Percentiles rank a stretch among this genome's conserved stretches.
Conservation (phyloP, 768 basidiomycete genomes). For the Tephrocybe sp. region DNA sequence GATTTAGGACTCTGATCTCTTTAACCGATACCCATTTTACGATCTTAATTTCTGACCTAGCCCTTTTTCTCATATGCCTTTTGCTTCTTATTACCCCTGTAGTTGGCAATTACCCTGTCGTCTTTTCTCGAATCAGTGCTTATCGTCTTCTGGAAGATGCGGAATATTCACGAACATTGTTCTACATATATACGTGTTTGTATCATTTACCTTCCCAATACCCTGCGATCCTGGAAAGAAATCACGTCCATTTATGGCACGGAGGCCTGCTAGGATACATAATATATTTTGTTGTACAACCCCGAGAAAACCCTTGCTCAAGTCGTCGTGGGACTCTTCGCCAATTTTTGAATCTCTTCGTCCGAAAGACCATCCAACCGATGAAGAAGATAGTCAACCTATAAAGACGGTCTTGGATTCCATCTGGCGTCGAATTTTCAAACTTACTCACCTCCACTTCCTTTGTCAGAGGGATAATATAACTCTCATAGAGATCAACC, state of each 20-base stretch:
- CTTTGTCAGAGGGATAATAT: conserved; percentile 96
- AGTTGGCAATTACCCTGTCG: conserved; percentile 8
- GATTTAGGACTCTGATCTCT: conserved; percentile 47
- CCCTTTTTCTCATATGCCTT: conserved; percentile 6
- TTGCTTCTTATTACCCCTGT: conserved; percentile 9
- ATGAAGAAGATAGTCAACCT: conserved; percentile 96
- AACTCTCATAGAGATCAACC: conserved; percentile 90
- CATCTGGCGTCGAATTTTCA: not conserved
- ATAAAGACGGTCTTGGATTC: not conserved
- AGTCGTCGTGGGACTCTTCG: conserved; percentile 11
- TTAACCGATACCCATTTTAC: conserved; percentile 10
- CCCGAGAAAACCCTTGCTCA: not conserved
- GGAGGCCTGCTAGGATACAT: no score
- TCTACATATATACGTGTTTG: conserved; percentile 4
- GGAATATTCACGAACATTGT: conserved; percentile 7
- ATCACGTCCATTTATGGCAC: no score
- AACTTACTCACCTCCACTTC: conserved; percentile 83
- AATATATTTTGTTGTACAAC: no score
- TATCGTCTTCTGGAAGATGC: conserved; percentile 17
- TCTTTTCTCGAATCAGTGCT: no score
- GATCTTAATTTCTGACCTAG: conserved; percentile 11
- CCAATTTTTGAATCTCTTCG: conserved; percentile 73
- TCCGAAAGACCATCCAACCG: conserved; percentile 84
- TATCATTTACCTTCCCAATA: conserved; percentile 8
- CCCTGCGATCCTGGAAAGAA: not conserved